A percentile compares a stretch with the other conserved stretches of the same genome.
phyloP scores from a whole-genome alignment of 164 flowering plant genomes.

The Piper betle region DNA sequence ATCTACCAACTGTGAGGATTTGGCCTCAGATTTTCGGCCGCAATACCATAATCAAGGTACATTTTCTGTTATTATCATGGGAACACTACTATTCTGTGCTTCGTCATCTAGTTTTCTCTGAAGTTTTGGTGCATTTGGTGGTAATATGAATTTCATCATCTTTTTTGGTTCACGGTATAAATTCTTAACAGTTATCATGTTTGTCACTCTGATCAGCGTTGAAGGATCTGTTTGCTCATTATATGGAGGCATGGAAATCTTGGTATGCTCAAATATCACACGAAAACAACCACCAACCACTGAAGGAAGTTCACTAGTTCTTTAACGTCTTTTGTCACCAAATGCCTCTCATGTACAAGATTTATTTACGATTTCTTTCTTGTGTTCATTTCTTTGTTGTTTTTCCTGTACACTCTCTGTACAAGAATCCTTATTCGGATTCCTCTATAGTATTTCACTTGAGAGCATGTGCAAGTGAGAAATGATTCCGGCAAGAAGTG shows the following conservation, averaged over 20 bases:
- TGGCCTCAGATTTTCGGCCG: conserved; percentile 51
- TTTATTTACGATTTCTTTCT: neutral
- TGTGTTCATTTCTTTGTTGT: neutral
- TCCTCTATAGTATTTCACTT: neutral
- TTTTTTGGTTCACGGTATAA: too few species aligned
- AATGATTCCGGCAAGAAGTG: too few species aligned
- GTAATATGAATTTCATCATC: too few species aligned
- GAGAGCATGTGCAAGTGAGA: neutral
- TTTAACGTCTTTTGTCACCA: neutral
- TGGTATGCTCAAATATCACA: conserved; percentile 65
- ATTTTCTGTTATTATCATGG: neutral
- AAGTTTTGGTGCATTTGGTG: neutral
- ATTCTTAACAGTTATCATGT: neutral
- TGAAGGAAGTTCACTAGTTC: neutral
- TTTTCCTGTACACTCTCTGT: neutral
- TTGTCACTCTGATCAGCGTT: conserved; percentile 43
- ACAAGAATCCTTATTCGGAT: neutral
- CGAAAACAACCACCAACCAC: conserved; percentile 30
- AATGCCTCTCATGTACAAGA: neutral
- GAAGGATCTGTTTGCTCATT: conserved; percentile 71
- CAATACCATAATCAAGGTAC: conserved; percentile 91
- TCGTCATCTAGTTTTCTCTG: neutral
- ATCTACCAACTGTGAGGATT: conserved; percentile 51
- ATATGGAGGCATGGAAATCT: conserved; percentile 78
- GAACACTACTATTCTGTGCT: too few species aligned